phyloP scores from a whole-genome alignment of 139 green algal genomes.

The Micractinium conductrix region DNA sequence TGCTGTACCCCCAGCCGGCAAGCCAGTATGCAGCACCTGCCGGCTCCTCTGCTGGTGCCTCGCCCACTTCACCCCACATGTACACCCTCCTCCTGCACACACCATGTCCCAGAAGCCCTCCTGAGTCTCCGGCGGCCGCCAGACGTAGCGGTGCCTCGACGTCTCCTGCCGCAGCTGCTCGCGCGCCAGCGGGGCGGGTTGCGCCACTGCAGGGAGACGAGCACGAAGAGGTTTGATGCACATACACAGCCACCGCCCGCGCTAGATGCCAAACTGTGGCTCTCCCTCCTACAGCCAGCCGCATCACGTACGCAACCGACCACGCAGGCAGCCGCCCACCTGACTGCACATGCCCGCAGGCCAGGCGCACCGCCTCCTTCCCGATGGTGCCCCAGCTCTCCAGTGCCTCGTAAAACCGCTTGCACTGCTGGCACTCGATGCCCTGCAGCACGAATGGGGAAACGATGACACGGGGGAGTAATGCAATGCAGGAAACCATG shows the following conservation, averaged over 20 bases:
- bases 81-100: not conserved
- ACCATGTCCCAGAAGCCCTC: conserved; percentile 61
- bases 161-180: conserved; percentile 45
- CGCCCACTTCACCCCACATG: not conserved
- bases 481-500: not conserved
- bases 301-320: not conserved
- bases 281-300: not conserved
- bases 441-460: conserved; percentile 1
- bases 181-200: not conserved
- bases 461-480: not conserved
- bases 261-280: no score
- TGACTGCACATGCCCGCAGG: conserved; percentile 28
- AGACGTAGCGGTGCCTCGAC: conserved; percentile 54
- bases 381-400: conserved; percentile 43
- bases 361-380: not conserved
- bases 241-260: no score
- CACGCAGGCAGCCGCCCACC: not conserved
- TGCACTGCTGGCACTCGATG: conserved; percentile 55
- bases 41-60: no score
- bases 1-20: not conserved
- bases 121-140: conserved; percentile 53
- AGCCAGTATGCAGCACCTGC: not conserved
- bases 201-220: not conserved
- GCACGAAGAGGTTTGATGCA: not conserved
- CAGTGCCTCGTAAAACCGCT: conserved; percentile 54